Evolutionary conservation across 2,329 filamentous ascomycete genomes (phyloP).

Genomic region (Rachicladosporium sp.): DNA sequence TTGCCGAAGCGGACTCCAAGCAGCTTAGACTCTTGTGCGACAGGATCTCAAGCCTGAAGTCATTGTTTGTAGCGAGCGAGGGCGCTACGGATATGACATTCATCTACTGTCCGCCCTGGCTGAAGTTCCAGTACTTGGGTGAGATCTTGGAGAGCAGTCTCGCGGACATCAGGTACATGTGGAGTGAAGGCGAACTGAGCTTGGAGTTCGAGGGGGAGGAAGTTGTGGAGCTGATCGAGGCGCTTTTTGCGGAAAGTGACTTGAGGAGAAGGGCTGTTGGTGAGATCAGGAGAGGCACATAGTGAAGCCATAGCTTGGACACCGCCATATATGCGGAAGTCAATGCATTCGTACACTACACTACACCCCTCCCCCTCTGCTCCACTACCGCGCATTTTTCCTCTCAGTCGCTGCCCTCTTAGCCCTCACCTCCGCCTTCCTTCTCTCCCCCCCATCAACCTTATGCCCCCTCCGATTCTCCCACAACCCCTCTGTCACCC

Average conservation of each 20-base stretch:
- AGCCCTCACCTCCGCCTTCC: conserved; percentile 71
- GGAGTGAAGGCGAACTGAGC: conserved; percentile 51
- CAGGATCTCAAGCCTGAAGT: conserved; percentile 41
- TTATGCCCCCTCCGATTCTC: conserved; percentile 77
- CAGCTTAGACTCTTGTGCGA: conserved; percentile 46
- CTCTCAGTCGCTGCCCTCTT: conserved; percentile 73
- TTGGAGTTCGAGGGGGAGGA: conserved; percentile 51
- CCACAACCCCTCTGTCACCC: conserved; percentile 80
- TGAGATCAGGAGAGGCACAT: conserved; percentile 39
- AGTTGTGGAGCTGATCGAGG: conserved; percentile 50
- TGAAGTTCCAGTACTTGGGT: conserved; percentile 52
- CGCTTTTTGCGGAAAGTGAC: conserved; percentile 51
- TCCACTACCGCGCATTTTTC: conserved; percentile 35
- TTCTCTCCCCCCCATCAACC: conserved; percentile 91
- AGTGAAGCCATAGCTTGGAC: too few species aligned
- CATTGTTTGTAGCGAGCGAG: conserved; percentile 42
- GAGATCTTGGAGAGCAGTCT: conserved; percentile 52
- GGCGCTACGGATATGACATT: conserved; percentile 38
- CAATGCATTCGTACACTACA: too few species aligned
- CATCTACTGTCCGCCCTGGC: conserved; percentile 50
- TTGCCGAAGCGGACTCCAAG: conserved; percentile 50
- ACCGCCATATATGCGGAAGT: too few species aligned
- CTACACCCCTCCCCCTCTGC: too few species aligned
- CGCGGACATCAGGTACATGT: conserved; percentile 53
- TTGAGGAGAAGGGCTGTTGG: conserved; percentile 45